Percentiles rank a stretch among this genome's conserved stretches.
These are phyloP conservation scores for Diaporthe ampelina DNA, from an alignment of 2,329 filamentous ascomycete species.

Conservation along the genomic window DNA sequence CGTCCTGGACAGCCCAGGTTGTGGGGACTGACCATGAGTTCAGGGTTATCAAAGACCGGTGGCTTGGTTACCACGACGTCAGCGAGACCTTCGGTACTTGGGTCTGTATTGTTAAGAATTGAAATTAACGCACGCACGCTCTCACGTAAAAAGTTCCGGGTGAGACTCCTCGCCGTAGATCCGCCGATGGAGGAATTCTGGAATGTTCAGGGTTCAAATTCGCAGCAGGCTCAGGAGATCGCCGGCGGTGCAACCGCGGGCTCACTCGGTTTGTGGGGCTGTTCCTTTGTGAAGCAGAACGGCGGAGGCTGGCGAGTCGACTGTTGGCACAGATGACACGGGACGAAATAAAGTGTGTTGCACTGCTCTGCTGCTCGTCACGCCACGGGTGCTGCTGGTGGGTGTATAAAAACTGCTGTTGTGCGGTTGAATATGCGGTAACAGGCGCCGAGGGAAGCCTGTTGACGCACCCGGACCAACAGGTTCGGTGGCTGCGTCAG, in stretches of 20 bases:
- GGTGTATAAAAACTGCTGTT: constrained; percentile 28
- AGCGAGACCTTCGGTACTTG: constrained; percentile 25
- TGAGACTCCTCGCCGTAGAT: constrained; percentile 11
- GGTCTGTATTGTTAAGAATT: constrained; percentile 13
- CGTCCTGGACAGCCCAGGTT: not conserved
- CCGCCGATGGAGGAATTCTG: constrained; percentile 6
- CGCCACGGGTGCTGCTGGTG: constrained; percentile 24
- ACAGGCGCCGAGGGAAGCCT: constrained; percentile 25
- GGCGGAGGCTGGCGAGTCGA: constrained; percentile 13
- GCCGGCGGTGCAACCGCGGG: constrained; percentile 12
- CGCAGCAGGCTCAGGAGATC: constrained; percentile 23
- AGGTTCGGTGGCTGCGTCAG: constrained; percentile 32
- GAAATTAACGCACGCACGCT: constrained; percentile 27
- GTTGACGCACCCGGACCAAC: constrained; percentile 9
- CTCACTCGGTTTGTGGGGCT: constrained; percentile 17
- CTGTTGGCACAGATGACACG: constrained; percentile 2
- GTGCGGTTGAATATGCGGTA: constrained; percentile 31
- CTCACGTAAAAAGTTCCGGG: constrained; percentile 32
- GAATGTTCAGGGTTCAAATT: constrained; percentile 10
- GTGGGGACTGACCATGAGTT: constrained; percentile 30
- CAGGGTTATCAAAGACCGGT: constrained; percentile 13
- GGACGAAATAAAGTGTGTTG: constrained; percentile 22
- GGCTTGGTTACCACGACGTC: constrained; percentile 38
- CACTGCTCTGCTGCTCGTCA: constrained; percentile 14
- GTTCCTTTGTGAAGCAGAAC: not conserved